phyloP scores from a whole-genome alignment of 345 rosid genomes.

The Pugionium cornutum region DNA sequence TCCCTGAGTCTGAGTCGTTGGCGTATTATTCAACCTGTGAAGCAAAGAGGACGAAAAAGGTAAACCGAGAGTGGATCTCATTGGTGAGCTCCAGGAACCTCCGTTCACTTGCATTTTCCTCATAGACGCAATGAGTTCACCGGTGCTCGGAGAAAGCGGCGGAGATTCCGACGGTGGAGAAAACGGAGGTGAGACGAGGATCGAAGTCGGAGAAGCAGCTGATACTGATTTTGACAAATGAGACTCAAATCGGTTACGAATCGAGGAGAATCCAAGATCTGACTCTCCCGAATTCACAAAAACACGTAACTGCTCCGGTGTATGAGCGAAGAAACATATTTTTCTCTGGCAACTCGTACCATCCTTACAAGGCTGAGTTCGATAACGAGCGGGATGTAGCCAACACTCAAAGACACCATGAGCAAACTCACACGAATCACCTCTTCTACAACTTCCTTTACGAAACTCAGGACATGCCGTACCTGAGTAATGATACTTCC shows the following conservation, averaged over 20 bases:
- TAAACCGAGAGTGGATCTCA: constrained; percentile 41
- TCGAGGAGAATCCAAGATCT: constrained; percentile 47
- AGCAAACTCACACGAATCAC: constrained; percentile 56
- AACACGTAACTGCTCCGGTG: constrained; percentile 73
- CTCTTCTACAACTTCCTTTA: constrained; percentile 61
- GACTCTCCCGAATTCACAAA: constrained; percentile 40
- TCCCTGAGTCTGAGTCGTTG: constrained; percentile 1
- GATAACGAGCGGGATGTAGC: constrained; percentile 83
- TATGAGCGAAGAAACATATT: constrained; percentile 86
- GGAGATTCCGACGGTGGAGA: constrained; percentile 61
- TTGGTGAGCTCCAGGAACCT: constrained; percentile 45
- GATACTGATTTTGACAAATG: constrained; percentile 25
- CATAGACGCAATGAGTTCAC: constrained; percentile 46
- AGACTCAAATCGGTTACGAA: constrained; percentile 41
- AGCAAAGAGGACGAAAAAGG: constrained; percentile 44
- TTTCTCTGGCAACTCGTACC: constrained; percentile 63
- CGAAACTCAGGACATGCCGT: constrained; percentile 66
- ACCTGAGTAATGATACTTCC: constrained; percentile 57
- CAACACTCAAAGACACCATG: constrained; percentile 91
- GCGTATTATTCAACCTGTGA: neutral
- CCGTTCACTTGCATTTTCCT: constrained; percentile 46
- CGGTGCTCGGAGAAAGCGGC: constrained; percentile 50
- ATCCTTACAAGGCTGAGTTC: constrained; percentile 86
- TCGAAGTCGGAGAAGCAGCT: constrained; percentile 55
- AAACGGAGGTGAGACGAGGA: constrained; percentile 44